Percentiles rank a stretch among this genome's conserved stretches.
Evolutionary conservation across 129 eudicot species (phyloP).

Genomic region (Artemisia tridentata): DNA sequence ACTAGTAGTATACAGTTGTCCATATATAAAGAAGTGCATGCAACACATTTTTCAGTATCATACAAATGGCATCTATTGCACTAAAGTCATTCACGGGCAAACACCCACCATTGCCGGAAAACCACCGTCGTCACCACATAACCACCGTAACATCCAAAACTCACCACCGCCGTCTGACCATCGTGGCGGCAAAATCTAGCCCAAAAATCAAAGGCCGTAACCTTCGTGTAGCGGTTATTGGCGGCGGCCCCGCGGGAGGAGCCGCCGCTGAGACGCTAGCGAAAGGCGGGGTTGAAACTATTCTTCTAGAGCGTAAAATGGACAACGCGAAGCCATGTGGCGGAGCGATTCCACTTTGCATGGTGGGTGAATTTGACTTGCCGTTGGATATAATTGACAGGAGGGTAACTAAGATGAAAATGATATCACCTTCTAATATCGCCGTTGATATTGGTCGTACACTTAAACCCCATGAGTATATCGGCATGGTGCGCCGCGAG

Average conservation of each 20-base stretch:
- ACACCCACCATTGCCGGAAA: slow-evolving; percentile 42
- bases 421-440: slow-evolving; percentile 79
- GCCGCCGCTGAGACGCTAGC: slow-evolving; percentile 78
- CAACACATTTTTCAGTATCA: not conserved
- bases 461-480: slow-evolving; percentile 74
- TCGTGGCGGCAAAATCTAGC: slow-evolving; percentile 50
- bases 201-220: slow-evolving; percentile 68
- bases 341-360: slow-evolving; percentile 80
- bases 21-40: not conserved
- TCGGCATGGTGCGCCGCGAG: slow-evolving; percentile 93
- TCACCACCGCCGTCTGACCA: slow-evolving; percentile 33
- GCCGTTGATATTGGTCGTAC: slow-evolving; percentile 70
- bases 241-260: slow-evolving; percentile 91
- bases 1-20: not conserved
- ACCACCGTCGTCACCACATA: slow-evolving; percentile 10
- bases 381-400: slow-evolving; percentile 78
- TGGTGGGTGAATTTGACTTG: slow-evolving; percentile 83
- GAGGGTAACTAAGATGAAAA: slow-evolving; percentile 73
- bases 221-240: slow-evolving; percentile 80
- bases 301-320: slow-evolving; percentile 64
- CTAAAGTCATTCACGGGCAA: slow-evolving; percentile 68
- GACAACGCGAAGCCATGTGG: slow-evolving; percentile 88
- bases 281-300: slow-evolving; percentile 71
- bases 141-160: slow-evolving; percentile 15
- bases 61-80: slow-evolving; percentile 55